Evolutionary conservation across 331 rosid species (phyloP).

Genomic region (Stylosanthes scabra): DNA sequence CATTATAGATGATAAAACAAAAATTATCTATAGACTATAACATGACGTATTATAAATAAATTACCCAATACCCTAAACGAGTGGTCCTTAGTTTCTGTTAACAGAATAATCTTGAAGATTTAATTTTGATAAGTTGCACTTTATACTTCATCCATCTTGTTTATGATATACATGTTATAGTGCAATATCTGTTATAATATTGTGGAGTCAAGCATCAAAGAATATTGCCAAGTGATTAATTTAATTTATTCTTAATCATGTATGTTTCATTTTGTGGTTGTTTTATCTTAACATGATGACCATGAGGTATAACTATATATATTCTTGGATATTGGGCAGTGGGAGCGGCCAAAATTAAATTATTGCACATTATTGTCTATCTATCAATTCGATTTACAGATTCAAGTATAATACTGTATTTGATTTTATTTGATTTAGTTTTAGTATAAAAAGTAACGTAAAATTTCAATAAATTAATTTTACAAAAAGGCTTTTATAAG

Average conservation of each 20-base stretch:
- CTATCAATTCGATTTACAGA: background rate
- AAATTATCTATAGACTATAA: no score
- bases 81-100: no score
- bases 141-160: constrained; percentile 9
- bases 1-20: no score
- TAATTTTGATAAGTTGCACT: background rate
- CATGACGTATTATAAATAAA: no score
- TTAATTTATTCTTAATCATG: background rate
- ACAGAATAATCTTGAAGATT: constrained; percentile 32
- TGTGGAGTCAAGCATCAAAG: no score
- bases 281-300: background rate
- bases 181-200: background rate
- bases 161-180: background rate
- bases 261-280: background rate
- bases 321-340: background rate
- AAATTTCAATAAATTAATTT: no score
- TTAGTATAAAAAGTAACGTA: no score
- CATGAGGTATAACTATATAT: background rate
- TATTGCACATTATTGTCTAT: background rate
- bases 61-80: no score
- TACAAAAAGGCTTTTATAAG: no score
- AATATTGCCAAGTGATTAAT: background rate
- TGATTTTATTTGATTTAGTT: background rate
- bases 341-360: background rate
- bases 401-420: background rate